phyloP scores from a whole-genome alignment of 805 yeast species.

The Nakazawaea siamensis region DNA sequence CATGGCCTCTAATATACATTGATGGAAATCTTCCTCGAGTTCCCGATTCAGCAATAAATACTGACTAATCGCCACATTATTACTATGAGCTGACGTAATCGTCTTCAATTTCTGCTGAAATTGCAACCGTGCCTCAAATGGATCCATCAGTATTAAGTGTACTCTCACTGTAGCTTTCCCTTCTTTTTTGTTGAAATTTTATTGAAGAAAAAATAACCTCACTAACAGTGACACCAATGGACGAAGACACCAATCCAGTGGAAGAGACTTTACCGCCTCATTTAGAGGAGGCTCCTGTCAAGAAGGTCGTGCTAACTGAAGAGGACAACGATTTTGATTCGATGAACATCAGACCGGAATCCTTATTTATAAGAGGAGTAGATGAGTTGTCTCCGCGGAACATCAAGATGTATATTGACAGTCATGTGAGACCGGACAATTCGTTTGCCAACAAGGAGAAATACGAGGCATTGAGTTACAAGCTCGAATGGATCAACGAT shows the following conservation, averaged over 20 bases:
- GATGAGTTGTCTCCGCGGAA: conserved; percentile 55
- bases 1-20: conserved; percentile 55
- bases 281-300: conserved; percentile 11
- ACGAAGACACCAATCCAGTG: too few species aligned
- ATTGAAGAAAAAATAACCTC: too few species aligned
- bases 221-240: background rate
- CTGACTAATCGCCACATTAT: conserved; percentile 41
- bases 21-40: conserved; percentile 59
- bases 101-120: conserved; percentile 58
- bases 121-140: conserved; percentile 78
- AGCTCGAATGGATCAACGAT: conserved; percentile 64
- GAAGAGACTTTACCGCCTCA: conserved; percentile 18
- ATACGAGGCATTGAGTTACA: conserved; percentile 24
- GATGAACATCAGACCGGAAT: conserved; percentile 32
- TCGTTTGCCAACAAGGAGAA: conserved; percentile 20
- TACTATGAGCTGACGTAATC: conserved; percentile 54
- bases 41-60: conserved; percentile 52
- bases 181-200: background rate
- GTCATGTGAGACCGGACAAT: conserved; percentile 28
- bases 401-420: conserved; percentile 46
- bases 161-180: too few species aligned
- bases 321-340: conserved; percentile 13
- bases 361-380: conserved; percentile 50
- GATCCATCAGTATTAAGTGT: too few species aligned
- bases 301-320: conserved; percentile 4